Evolutionary conservation across 805 yeast genomes (phyloP), one percentile per base, ranked within the genome.

Genomic region (Alloascoidea hylecoeti): DNA sequence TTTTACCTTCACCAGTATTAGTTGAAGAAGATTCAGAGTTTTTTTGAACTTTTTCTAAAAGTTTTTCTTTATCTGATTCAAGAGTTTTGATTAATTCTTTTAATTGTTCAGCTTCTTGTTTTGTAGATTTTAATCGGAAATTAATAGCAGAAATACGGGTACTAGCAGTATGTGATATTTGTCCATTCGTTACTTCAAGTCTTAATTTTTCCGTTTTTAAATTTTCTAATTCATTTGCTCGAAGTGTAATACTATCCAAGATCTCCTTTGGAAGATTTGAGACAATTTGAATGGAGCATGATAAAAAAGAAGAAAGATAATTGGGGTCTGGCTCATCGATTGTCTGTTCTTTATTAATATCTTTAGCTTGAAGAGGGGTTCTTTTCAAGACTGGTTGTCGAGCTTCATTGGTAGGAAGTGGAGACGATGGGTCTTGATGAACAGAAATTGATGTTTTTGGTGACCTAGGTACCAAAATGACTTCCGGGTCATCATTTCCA

Each of bases 181-280:
- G 45, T 42, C 41, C 45, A 15, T 35, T 39, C 4, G 47, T 40
- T 15, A 49, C 45, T 35, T 50, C 50, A 15, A 42, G 46, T 17
- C 49, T 37, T 35, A 49, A 33, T 35, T 47, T 45, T 39, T 50
- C 46, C 35, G 50, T 49, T 36, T 44, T 43, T 15, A 49, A 23
- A 3, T 43, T 43, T 35, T 49, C 55, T 12, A 42, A 35, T 38
- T 49, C 49, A n/a, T 40, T 39, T 14, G 50, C 52, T 18, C 43
- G 18, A 13, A 39, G 38, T 13, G 44, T 28, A 15, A 49, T 39
- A 27, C 40, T 42, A 30, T 41, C 38, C 16, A 46, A 9, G 13
- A 49, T 42, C 4, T 36, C 19, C 14, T 17, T 35, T 2, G 52
- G 47, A 23, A 49, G 13, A 9, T 9, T 23, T 9, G 30, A 23